Evolutionary conservation across 2,329 filamentous ascomycete species (phyloP).

Genomic region (Ceratocystis colombiana): DNA sequence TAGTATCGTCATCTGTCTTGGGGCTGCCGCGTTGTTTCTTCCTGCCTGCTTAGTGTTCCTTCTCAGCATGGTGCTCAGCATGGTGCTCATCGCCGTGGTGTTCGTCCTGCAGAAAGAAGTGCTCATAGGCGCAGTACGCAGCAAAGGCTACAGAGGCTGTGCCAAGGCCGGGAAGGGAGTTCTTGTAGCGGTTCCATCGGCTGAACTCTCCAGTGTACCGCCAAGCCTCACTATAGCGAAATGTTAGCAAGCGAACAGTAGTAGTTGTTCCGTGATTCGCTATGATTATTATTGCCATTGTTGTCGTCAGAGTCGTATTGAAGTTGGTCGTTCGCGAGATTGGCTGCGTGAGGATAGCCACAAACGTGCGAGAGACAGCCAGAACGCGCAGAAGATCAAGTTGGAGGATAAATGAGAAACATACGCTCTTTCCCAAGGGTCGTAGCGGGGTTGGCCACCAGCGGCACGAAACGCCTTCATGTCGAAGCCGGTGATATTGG

Average conservation of each 20-base stretch:
- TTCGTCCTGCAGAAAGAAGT: slow-evolving; percentile 70
- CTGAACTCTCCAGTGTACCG: slow-evolving; percentile 83
- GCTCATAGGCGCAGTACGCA: slow-evolving; percentile 80
- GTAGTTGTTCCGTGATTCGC: no score
- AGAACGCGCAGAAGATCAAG: not conserved
- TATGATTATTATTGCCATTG: no score
- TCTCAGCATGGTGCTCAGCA: slow-evolving; percentile 42
- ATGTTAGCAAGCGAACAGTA: not conserved
- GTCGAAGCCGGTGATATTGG: slow-evolving; percentile 89
- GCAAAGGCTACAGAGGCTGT: slow-evolving; percentile 87
- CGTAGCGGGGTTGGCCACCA: slow-evolving; percentile 52
- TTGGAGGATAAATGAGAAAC: slow-evolving; percentile 31
- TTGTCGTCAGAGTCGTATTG: not conserved
- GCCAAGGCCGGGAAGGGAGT: slow-evolving; percentile 78
- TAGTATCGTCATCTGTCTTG: not conserved
- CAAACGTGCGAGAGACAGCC: not conserved
- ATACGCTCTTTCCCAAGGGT: slow-evolving; percentile 57
- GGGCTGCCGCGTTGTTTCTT: not conserved
- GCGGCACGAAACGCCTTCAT: slow-evolving; percentile 67
- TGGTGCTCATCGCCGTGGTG: slow-evolving; percentile 44
- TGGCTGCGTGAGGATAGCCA: slow-evolving; percentile 18
- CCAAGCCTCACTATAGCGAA: slow-evolving; percentile 69
- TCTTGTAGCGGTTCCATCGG: slow-evolving; percentile 79
- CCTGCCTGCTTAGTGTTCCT: slow-evolving; percentile 42
- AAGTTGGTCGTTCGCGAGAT: not conserved